Evolutionary conservation across 352 stramenopile species (phyloP), one percentile per base, ranked within the genome.

Genomic region (Phytophthora sp.): DNA sequence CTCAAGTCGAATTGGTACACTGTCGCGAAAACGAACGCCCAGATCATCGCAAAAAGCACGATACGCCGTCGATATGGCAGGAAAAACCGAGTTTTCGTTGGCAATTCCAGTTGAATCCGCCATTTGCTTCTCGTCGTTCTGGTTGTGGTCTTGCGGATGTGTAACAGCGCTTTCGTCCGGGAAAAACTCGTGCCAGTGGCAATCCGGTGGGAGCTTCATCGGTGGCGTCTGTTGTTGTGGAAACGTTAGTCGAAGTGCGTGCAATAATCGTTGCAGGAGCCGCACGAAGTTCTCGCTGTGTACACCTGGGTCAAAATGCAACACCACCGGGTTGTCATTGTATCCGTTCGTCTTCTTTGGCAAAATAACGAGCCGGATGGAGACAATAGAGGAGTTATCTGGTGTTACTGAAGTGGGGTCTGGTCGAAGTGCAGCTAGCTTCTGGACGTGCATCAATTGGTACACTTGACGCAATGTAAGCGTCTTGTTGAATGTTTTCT

Each of bases 21-120:
- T 90, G 4, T 78, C 35, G 7, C 82, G 80, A 52, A 74, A 88
- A 3, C 66, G 67, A 42, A 86, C 72, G 7, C 56, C 45, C 3
- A 90, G 41, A 23, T 90, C 80, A 35, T 93, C 82, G 27, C 84
- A 90, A 65, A 89, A 89, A 12, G 75, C 80, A 16, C 69, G 70
- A 24, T 89, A 92, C 0, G 84, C 84, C 5, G 60, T 78, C 4
- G 70, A 56, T 54, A 90, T 77, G 7, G 73, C 73, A 31, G 65
- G 62, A 50, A 80, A 78, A 33, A 63, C 20, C 41, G 24, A 45
- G 11, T 18, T 69, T 36, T 54, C 21, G 21, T 24, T 45, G 6
- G 5, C 50, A 27, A 31, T 23, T n/a, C n/a, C n/a, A n/a, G n/a
- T n/a, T n/a, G n/a, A n/a, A 20, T 51, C 53, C 41, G 24, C 46